These are phyloP conservation scores for Ophiostoma piceae DNA, from an alignment of 2,329 filamentous ascomycete species.

Conservation along the genomic window DNA sequence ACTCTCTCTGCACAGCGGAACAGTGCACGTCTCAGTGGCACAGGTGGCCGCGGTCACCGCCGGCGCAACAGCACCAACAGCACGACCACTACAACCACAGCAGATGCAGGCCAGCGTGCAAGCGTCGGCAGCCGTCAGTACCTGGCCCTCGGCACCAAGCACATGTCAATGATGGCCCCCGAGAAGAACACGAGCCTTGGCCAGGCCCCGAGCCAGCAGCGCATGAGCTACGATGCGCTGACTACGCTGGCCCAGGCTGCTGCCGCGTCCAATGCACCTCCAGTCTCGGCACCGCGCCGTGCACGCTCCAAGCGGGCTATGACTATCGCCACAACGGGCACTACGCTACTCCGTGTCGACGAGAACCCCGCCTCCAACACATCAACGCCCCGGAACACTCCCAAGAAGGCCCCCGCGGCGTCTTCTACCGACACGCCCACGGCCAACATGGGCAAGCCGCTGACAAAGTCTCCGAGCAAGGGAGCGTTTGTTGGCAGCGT, in stretches of 20 bases:
- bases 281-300: slow-evolving; percentile 11
- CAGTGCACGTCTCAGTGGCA: not conserved
- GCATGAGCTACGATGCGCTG: slow-evolving; percentile 3
- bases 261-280: slow-evolving; percentile 6
- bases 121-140: slow-evolving; percentile 26
- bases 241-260: not conserved
- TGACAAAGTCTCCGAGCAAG: slow-evolving; percentile 18
- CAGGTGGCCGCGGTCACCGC: not conserved
- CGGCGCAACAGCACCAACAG: slow-evolving; percentile 22
- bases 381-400: slow-evolving; percentile 5
- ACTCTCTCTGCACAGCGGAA: not conserved
- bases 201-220: not conserved
- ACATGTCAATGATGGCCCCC: slow-evolving; percentile 15
- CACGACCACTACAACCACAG: not conserved
- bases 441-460: slow-evolving; percentile 19
- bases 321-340: slow-evolving; percentile 15
- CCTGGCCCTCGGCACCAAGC: slow-evolving; percentile 24
- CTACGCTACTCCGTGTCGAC: slow-evolving; percentile 20
- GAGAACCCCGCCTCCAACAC: slow-evolving; percentile 20
- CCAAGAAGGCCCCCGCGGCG: not conserved
- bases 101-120: slow-evolving; percentile 20
- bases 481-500: slow-evolving; percentile 1
- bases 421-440: not conserved
- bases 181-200: slow-evolving; percentile 20
- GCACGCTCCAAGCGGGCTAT: slow-evolving; percentile 16